phyloP scores from a whole-genome alignment of 2,329 filamentous ascomycete species.

The Fusarium sp. region DNA sequence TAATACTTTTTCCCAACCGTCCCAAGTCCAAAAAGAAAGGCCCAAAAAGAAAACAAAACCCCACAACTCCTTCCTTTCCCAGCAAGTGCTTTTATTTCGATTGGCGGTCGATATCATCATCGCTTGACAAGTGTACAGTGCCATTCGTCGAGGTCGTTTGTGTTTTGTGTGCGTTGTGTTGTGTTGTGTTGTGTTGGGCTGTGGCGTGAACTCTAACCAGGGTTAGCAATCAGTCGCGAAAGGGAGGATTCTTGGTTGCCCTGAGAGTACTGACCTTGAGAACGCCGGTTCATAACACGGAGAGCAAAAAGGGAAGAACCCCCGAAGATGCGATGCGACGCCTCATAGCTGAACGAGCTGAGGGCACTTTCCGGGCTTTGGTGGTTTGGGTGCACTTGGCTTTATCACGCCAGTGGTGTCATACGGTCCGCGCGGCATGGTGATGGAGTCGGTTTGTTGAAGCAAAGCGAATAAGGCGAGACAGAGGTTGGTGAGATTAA shows the following conservation, averaged over 20 bases:
- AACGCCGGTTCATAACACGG: constrained; percentile 28
- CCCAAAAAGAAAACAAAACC: constrained; percentile 36
- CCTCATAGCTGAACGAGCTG: constrained; percentile 28
- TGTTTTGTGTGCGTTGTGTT: constrained; percentile 2
- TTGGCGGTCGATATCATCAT: constrained; percentile 41
- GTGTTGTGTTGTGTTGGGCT: neutral
- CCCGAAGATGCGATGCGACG: constrained; percentile 15
- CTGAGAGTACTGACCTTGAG: constrained; percentile 29
- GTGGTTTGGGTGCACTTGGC: constrained; percentile 49
- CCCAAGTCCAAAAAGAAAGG: constrained; percentile 34
- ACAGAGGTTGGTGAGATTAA: constrained; percentile 19
- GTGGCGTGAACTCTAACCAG: constrained; percentile 30
- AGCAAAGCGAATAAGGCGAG: constrained; percentile 10
- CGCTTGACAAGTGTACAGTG: constrained; percentile 34
- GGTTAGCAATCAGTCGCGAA: constrained; percentile 19
- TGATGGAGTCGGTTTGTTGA: constrained; percentile 19
- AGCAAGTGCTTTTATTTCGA: constrained; percentile 35
- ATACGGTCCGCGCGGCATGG: constrained; percentile 50
- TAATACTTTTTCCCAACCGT: constrained; percentile 44
- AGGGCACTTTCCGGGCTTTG: constrained; percentile 44
- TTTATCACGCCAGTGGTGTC: constrained; percentile 51
- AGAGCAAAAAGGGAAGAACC: constrained; percentile 4
- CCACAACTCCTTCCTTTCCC: constrained; percentile 33
- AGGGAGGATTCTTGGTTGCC: neutral
- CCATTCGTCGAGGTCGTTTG: constrained; percentile 27